Conservation (phyloP, 1,284 basidiomycete species). For the Pyrrhoderma noxium region DNA sequence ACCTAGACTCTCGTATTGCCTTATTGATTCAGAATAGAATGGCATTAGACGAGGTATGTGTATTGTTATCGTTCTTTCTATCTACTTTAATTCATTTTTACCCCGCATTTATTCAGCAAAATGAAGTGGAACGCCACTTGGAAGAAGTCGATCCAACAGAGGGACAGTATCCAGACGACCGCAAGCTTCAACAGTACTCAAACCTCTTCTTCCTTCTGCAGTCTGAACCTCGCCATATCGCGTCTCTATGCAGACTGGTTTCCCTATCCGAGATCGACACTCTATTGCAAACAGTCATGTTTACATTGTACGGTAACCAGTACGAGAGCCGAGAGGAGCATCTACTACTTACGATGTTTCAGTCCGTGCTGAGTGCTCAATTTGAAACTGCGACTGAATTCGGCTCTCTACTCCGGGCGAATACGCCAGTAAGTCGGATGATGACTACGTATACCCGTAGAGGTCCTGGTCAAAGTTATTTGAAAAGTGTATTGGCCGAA, state of each 20-base stretch:
- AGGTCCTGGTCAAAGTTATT: slow-evolving; percentile 95
- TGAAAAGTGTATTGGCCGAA: slow-evolving; percentile 94
- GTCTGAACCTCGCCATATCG: slow-evolving; percentile 94
- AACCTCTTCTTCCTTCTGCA: slow-evolving; percentile 99
- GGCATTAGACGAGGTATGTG: slow-evolving; percentile 88
- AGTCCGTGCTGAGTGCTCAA: slow-evolving; percentile 95
- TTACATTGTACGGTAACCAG: slow-evolving; percentile 98
- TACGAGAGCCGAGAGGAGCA: slow-evolving; percentile 99
- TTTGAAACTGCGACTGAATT: slow-evolving; percentile 99
- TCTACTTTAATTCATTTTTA: slow-evolving; percentile 6
- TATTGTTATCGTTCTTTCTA: not conserved
- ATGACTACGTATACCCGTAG: slow-evolving; percentile 99
- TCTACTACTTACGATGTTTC: slow-evolving; percentile 96
- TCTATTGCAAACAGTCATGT: slow-evolving; percentile 99
- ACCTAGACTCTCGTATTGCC: slow-evolving; percentile 96
- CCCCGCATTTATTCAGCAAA: slow-evolving; percentile 48
- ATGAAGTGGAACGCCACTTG: slow-evolving; percentile 88
- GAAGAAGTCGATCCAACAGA: slow-evolving; percentile 91
- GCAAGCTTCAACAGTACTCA: slow-evolving; percentile 90
- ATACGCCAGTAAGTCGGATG: slow-evolving; percentile 98
- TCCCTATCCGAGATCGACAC: slow-evolving; percentile 96
- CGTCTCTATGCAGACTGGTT: slow-evolving; percentile 94
- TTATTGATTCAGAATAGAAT: slow-evolving; percentile 97
- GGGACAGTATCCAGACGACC: slow-evolving; percentile 88
- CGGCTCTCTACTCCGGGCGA: slow-evolving; percentile 92